These are phyloP conservation scores for Adansonia digitata DNA, from an alignment of 345 rosid genomes.

Conservation along the genomic window DNA sequence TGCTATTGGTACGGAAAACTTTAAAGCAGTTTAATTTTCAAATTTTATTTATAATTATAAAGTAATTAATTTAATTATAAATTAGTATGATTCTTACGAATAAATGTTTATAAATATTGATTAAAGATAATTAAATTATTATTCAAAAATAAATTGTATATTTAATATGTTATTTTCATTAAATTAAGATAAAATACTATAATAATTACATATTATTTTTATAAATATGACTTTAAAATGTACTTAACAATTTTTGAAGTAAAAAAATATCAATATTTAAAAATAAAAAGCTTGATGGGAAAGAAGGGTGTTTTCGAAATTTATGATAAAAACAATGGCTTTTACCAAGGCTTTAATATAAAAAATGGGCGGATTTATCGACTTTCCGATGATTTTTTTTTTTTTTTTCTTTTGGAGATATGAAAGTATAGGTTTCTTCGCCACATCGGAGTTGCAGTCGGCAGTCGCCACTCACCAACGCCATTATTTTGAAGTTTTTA, in stretches of 20 bases:
- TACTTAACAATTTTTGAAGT: no score
- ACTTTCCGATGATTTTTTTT: background rate
- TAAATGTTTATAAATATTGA: no score
- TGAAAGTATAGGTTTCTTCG: constrained; percentile 22
- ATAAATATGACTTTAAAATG: no score
- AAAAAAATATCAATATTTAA: no score
- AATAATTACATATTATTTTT: no score
- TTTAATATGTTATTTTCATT: no score
- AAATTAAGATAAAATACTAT: no score
- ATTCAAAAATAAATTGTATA: no score
- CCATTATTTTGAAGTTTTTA: background rate
- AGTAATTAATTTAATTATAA: no score
- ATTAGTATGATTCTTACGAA: no score
- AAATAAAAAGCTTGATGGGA: no score
- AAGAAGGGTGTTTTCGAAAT: background rate
- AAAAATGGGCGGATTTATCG: background rate
- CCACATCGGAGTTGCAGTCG: constrained; percentile 28
- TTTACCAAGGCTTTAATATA: background rate
- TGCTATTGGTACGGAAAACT: background rate
- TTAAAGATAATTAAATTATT: no score
- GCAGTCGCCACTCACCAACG: constrained; percentile 5
- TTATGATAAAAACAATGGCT: background rate
- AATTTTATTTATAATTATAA: background rate
- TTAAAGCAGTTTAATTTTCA: background rate
- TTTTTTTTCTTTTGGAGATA: background rate